Percentiles rank a stretch among this genome's conserved stretches.
phyloP scores from a whole-genome alignment of 1,139 yeast genomes.

The Candida sanyaensis region DNA sequence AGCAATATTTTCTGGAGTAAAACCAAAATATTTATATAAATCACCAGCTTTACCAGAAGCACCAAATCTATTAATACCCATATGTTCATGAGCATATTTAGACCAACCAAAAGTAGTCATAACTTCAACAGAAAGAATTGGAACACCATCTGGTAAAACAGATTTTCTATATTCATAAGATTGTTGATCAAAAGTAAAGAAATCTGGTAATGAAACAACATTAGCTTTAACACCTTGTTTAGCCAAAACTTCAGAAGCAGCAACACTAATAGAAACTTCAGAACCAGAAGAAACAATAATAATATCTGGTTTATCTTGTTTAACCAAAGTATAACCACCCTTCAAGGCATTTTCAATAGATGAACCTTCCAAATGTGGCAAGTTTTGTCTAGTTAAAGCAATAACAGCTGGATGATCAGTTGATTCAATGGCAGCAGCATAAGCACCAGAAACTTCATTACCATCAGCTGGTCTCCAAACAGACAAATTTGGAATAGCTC shows the following conservation, averaged over 20 bases:
- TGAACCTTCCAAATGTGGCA: slow-evolving; percentile 95
- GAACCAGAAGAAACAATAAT: slow-evolving; percentile 94
- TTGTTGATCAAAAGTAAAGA: slow-evolving; percentile 87
- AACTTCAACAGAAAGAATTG: slow-evolving; percentile 93
- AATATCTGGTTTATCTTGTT: slow-evolving; percentile 68
- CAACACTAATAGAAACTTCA: slow-evolving; percentile 84
- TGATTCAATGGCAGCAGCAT: slow-evolving; percentile 73
- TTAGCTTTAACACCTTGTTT: slow-evolving; percentile 71
- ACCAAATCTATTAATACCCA: slow-evolving; percentile 96
- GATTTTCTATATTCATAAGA: slow-evolving; percentile 74
- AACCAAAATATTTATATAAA: slow-evolving; percentile 82
- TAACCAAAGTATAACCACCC: slow-evolving; percentile 88
- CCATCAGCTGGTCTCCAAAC: slow-evolving; percentile 99
- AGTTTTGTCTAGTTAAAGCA: slow-evolving; percentile 96
- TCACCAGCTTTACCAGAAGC: slow-evolving; percentile 92
- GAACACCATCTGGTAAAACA: slow-evolving; percentile 93
- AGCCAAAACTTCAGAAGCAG: slow-evolving; percentile 69
- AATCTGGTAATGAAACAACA: slow-evolving; percentile 93
- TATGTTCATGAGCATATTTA: slow-evolving; percentile 94
- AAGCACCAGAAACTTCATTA: slow-evolving; percentile 97
- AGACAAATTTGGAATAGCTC: slow-evolving; percentile 92
- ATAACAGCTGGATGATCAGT: slow-evolving; percentile 81
- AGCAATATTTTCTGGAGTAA: slow-evolving; percentile 93
- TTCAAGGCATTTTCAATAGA: slow-evolving; percentile 86
- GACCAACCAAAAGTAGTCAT: slow-evolving; percentile 92